phyloP scores from a whole-genome alignment of 139 green algal species.

The Chlamydomonas sphaeroides region DNA sequence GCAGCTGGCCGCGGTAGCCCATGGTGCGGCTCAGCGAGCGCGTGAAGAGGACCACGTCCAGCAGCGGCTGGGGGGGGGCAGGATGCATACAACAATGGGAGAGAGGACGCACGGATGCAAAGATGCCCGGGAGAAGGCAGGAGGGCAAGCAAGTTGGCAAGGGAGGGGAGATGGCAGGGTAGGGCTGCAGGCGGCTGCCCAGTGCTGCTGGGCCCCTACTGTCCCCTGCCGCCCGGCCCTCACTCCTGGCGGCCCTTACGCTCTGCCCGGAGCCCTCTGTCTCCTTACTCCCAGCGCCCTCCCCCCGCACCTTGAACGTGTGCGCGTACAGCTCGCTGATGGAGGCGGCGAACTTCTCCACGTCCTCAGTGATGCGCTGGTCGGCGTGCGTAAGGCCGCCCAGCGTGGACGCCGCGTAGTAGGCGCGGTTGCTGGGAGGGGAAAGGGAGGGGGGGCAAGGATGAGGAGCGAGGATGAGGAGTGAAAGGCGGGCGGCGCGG shows the following conservation, averaged over 20 bases:
- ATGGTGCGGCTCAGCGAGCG: conserved; percentile 82
- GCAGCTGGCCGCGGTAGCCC: conserved; percentile 87
- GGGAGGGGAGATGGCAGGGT: too few species aligned
- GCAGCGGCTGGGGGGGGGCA: conserved; percentile 70
- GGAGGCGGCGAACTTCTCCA: conserved; percentile 91
- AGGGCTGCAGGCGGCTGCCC: too few species aligned
- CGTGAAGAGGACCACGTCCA: conserved; percentile 97
- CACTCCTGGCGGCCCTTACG: too few species aligned
- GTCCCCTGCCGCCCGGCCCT: too few species aligned
- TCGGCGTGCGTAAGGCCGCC: conserved; percentile 91
- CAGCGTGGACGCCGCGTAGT: conserved; percentile 91
- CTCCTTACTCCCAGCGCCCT: too few species aligned
- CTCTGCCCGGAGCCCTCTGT: too few species aligned
- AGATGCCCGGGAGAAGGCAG: too few species aligned
- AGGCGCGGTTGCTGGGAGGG: conserved; percentile 77
- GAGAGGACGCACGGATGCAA: too few species aligned
- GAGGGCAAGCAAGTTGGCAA: too few species aligned
- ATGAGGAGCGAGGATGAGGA: background rate
- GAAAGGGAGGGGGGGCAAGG: background rate
- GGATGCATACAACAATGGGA: too few species aligned
- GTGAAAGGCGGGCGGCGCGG: background rate
- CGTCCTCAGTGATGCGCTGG: conserved; percentile 94
- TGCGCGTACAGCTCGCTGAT: conserved; percentile 91
- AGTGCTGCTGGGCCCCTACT: too few species aligned
- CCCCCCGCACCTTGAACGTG: conserved; percentile 84